Evolutionary conservation across 306 rosid genomes (phyloP).

Genomic region (Cotoneaster glaucophyllus): DNA sequence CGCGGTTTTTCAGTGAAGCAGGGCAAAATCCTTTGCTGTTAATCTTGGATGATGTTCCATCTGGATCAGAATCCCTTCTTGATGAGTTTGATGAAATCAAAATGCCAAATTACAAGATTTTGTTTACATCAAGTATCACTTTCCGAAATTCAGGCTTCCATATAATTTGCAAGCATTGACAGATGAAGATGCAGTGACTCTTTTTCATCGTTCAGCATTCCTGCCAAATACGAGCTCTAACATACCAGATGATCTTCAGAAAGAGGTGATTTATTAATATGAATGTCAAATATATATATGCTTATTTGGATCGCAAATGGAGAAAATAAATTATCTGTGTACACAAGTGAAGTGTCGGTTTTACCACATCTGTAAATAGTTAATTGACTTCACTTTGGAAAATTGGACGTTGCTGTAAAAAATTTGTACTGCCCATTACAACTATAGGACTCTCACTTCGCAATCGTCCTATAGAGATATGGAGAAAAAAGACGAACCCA

Average conservation of each 20-base stretch:
- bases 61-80: constrained; percentile 4
- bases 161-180: constrained; percentile 26
- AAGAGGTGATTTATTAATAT: constrained; percentile 31
- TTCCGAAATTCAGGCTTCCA: constrained; percentile 15
- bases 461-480: neutral
- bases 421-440: constrained; percentile 41
- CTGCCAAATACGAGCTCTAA: constrained; percentile 5
- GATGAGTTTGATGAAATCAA: constrained; percentile 21
- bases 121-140: constrained; percentile 9
- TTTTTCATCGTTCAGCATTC: constrained; percentile 32
- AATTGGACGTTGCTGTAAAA: constrained; percentile 22
- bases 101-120: constrained; percentile 30
- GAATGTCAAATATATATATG: constrained; percentile 3
- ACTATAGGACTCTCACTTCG: constrained; percentile 32
- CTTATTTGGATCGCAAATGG: neutral
- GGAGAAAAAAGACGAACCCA: constrained; percentile 16
- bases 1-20: neutral
- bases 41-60: constrained; percentile 11
- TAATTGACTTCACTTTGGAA: neutral
- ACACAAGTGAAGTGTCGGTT: neutral
- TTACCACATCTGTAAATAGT: neutral
- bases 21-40: constrained; percentile 1
- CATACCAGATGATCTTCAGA: constrained; percentile 15
- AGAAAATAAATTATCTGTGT: neutral
- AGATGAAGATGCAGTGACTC: constrained; percentile 20